A percentile compares a stretch with the other conserved stretches of the same genome.
These are phyloP conservation scores for Boletus sp. DNA, from an alignment of 1,284 basidiomycete species.

Conservation along the genomic window DNA sequence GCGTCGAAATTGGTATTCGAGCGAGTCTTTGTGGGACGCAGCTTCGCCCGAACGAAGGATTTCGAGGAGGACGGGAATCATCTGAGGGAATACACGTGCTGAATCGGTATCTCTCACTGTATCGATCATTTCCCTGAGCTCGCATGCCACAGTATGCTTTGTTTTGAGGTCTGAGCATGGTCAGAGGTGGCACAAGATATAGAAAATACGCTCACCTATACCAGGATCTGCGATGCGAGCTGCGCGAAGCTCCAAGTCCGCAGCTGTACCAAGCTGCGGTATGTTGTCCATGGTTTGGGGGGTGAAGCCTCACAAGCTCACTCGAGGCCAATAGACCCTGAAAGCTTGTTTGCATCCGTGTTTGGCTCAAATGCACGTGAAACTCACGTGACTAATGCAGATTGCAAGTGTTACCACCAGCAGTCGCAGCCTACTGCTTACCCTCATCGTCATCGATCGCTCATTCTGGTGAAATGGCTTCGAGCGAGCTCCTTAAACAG, in stretches of 20 bases:
- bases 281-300: constrained; percentile 45
- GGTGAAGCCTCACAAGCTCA: constrained; percentile 10
- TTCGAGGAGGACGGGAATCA: constrained; percentile 82
- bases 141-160: constrained; percentile 72
- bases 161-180: constrained; percentile 61
- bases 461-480: constrained; percentile 54
- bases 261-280: constrained; percentile 50
- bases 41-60: constrained; percentile 80
- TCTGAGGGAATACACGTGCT: constrained; percentile 67
- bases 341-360: constrained; percentile 37
- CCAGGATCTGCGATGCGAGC: constrained; percentile 75
- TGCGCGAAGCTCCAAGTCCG: constrained; percentile 70
- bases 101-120: constrained; percentile 83
- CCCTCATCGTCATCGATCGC: background rate
- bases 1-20: constrained; percentile 87
- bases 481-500: constrained; percentile 69
- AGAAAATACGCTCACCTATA: constrained; percentile 49
- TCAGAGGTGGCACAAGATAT: background rate
- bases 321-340: constrained; percentile 29
- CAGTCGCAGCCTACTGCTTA: background rate
- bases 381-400: constrained; percentile 27
- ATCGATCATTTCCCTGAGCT: constrained; percentile 89
- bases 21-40: constrained; percentile 75
- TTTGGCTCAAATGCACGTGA: constrained; percentile 39
- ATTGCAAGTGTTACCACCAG: no score